These are phyloP conservation scores for Galerina sulciceps DNA, from an alignment of 768 basidiomycete genomes.

Conservation along the genomic window DNA sequence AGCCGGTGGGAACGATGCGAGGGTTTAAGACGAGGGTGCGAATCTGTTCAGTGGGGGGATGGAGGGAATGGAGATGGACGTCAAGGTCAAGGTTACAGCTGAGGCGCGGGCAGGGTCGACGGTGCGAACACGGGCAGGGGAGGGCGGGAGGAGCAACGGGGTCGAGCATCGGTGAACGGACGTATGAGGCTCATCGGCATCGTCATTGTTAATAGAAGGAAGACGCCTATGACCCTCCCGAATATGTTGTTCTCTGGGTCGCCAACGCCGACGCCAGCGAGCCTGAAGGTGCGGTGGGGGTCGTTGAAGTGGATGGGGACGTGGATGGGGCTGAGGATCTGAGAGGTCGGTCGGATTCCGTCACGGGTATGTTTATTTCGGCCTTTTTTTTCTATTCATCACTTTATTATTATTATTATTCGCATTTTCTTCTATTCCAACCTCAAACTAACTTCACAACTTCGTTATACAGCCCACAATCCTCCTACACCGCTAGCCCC, in stretches of 20 bases:
- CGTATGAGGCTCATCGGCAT: too few species aligned
- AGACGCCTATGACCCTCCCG: background rate
- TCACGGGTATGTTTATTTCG: background rate
- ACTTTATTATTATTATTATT: background rate
- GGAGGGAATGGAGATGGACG: too few species aligned
- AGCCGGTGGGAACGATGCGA: too few species aligned
- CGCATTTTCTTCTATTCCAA: background rate
- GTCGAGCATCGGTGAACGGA: too few species aligned
- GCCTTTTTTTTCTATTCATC: background rate
- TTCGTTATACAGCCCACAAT: background rate
- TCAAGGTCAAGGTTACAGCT: too few species aligned
- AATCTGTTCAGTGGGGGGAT: too few species aligned
- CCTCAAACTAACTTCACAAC: background rate
- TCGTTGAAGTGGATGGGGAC: conserved; percentile 8
- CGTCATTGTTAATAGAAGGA: too few species aligned
- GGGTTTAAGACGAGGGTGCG: too few species aligned
- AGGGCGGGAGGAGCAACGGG: too few species aligned
- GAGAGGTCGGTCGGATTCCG: background rate
- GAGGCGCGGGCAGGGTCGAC: too few species aligned
- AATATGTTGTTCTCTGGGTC: background rate
- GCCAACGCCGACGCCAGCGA: background rate
- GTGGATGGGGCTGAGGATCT: conserved; percentile 4
- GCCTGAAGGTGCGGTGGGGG: background rate
- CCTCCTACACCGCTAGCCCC: background rate
- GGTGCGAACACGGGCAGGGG: too few species aligned